Conservation (phyloP, 805 yeast genomes). For the Ogataea salicorniae region DNA sequence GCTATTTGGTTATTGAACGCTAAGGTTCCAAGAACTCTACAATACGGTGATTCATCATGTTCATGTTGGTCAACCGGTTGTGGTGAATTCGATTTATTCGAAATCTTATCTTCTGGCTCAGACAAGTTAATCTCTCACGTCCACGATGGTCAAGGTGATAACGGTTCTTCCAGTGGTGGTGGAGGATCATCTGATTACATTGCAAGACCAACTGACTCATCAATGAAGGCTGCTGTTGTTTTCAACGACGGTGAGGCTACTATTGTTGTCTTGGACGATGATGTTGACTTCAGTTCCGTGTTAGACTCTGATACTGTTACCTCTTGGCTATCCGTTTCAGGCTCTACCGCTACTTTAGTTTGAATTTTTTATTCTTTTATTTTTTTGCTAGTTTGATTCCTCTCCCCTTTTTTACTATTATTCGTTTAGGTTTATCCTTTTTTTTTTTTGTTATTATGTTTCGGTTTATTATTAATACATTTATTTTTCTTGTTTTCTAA, state of each 20-base stretch:
- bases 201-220: constrained; percentile 68
- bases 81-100: constrained; percentile 96
- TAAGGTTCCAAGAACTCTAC: constrained; percentile 92
- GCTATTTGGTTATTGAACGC: constrained; percentile 96
- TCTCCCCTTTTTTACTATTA: too few species aligned
- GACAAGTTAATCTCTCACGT: constrained; percentile 71
- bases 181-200: constrained; percentile 93
- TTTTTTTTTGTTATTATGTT: too few species aligned
- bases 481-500: too few species aligned
- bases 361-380: neutral
- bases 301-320: constrained; percentile 53
- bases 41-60: constrained; percentile 80
- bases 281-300: constrained; percentile 43
- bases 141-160: constrained; percentile 76
- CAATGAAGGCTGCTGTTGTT: constrained; percentile 87
- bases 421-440: too few species aligned
- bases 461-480: too few species aligned
- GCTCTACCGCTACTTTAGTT: constrained; percentile 37
- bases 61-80: constrained; percentile 97
- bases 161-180: constrained; percentile 46
- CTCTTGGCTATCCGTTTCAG: constrained; percentile 51
- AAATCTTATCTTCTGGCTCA: constrained; percentile 75
- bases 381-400: too few species aligned
- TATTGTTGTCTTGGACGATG: constrained; percentile 55
- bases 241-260: constrained; percentile 57